Conservation (phyloP, 495 filamentous ascomycete genomes). For the Talaromyces thailandensis region DNA sequence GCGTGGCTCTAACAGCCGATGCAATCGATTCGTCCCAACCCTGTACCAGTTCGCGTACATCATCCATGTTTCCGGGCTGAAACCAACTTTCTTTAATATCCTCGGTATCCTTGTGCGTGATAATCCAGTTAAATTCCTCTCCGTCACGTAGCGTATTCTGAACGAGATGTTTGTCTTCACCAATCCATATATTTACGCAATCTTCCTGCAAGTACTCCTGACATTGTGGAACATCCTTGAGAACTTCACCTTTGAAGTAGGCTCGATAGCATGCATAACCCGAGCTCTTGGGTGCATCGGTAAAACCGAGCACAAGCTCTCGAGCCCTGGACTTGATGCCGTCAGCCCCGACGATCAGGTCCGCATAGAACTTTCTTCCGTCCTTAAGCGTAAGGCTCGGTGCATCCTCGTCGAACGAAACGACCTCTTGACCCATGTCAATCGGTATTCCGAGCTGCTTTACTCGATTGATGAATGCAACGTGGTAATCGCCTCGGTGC, state of each 20-base stretch:
- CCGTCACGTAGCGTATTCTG: conserved; percentile 4
- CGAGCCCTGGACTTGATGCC: conserved; percentile 38
- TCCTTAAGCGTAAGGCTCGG: conserved; percentile 17
- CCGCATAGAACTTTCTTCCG: conserved; percentile 17
- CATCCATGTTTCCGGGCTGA: conserved; percentile 38
- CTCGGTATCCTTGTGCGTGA: conserved; percentile 7
- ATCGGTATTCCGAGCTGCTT: conserved; percentile 37
- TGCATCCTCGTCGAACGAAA: conserved; percentile 33
- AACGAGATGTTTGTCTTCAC: conserved; percentile 34
- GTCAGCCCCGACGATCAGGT: conserved; percentile 31
- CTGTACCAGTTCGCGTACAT: conserved; percentile 25
- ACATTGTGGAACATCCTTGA: conserved; percentile 33
- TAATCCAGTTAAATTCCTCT: conserved; percentile 2
- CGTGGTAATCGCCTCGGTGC: conserved; percentile 44
- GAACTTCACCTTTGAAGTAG: conserved; percentile 33
- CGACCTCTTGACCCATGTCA: conserved; percentile 36
- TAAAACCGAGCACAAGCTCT: conserved; percentile 35
- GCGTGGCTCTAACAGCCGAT: conserved; percentile 37
- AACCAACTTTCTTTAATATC: conserved; percentile 42
- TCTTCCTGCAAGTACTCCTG: conserved; percentile 36
- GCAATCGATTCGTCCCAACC: conserved; percentile 34
- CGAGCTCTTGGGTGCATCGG: conserved; percentile 36
- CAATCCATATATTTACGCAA: conserved; percentile 42
- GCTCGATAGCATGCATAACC: conserved; percentile 42
- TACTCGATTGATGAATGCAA: conserved; percentile 40